Evolutionary conservation across 2,329 filamentous ascomycete species (phyloP).

Genomic region (Claviceps quebecensis): DNA sequence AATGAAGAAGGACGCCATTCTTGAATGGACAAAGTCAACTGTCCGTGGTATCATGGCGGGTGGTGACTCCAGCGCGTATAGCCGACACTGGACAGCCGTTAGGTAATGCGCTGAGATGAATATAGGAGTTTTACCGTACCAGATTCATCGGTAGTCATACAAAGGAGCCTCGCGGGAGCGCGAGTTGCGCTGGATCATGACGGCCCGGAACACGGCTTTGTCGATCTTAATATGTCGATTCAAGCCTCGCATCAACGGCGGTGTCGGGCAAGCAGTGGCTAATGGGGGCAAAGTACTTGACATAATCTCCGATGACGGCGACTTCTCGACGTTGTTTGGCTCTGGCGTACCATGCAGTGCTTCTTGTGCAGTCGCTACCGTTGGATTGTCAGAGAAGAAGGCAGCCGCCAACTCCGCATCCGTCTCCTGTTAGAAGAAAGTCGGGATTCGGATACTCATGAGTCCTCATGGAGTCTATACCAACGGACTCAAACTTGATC

Average conservation of each 20-base stretch:
- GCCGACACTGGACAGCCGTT: background rate
- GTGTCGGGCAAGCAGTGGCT: background rate
- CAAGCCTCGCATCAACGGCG: background rate
- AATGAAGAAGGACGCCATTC: background rate
- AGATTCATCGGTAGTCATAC: background rate
- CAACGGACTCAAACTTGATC: background rate
- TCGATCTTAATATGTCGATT: background rate
- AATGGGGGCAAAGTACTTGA: background rate
- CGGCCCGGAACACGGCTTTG: background rate
- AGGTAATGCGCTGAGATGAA: background rate
- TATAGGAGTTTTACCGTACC: background rate
- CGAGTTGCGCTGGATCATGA: background rate
- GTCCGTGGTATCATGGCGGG: background rate
- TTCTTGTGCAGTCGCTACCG: background rate
- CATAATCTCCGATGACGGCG: background rate
- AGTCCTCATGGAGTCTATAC: background rate
- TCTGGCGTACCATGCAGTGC: background rate
- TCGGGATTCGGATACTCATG: background rate
- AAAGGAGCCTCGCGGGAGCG: background rate
- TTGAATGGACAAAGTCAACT: background rate
- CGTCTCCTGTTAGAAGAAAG: background rate
- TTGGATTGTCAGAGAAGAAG: background rate
- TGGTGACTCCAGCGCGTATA: background rate
- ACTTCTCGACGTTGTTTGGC: background rate
- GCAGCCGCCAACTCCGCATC: slow-evolving; percentile 6